These are phyloP conservation scores for Striga hermonthica DNA, from an alignment of 305 asterid species.

Conservation along the genomic window DNA sequence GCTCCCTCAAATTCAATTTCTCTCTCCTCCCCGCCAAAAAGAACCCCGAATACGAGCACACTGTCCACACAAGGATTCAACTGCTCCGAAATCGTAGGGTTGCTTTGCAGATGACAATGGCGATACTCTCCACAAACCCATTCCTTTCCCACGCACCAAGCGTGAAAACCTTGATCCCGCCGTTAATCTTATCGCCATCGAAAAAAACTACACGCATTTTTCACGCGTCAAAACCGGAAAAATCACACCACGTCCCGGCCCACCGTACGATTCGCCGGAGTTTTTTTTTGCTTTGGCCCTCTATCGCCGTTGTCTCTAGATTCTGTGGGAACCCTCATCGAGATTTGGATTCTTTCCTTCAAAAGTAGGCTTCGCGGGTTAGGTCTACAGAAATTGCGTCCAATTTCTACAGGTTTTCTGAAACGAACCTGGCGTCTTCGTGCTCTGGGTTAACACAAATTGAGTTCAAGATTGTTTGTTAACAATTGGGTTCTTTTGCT, in stretches of 20 bases:
- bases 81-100: slow-evolving; percentile 54
- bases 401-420: slow-evolving; percentile 4
- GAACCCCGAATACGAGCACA: background rate
- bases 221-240: slow-evolving; percentile 37
- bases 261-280: slow-evolving; percentile 25
- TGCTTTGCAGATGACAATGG: slow-evolving; percentile 36
- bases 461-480: slow-evolving; percentile 13
- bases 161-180: slow-evolving; percentile 37
- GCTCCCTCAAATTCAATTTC: background rate
- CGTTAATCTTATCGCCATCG: slow-evolving; percentile 34
- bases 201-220: slow-evolving; percentile 8
- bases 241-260: slow-evolving; percentile 14
- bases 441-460: slow-evolving; percentile 28
- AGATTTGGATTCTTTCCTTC: slow-evolving; percentile 4
- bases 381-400: slow-evolving; percentile 25
- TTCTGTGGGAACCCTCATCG: slow-evolving; percentile 26
- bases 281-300: background rate
- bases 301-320: background rate
- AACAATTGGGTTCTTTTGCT: slow-evolving; percentile 12
- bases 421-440: background rate
- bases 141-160: slow-evolving; percentile 30
- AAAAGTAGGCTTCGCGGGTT: slow-evolving; percentile 12
- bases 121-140: slow-evolving; percentile 41
- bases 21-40: slow-evolving; percentile 22
- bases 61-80: slow-evolving; percentile 47